Base-by-base conservation (phyloP, 306 rosid genomes). In the Cucumis cinereus region DNA sequence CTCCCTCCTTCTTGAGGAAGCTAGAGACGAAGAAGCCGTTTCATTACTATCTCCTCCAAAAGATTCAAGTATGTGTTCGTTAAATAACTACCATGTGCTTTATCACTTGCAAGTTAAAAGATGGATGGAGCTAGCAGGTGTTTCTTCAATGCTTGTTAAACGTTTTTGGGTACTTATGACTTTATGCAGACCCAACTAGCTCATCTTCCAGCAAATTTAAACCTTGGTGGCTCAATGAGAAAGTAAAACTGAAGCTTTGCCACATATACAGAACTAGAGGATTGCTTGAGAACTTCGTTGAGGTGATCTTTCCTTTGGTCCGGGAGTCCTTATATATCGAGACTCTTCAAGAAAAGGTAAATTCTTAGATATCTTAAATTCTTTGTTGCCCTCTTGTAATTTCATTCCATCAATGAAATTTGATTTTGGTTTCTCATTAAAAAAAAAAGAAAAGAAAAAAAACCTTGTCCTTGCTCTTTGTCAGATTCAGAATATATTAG, bases 1-100 rank as follows among this genome's bases (percentile, higher is more conserved):
- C 80, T 91, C 94, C 79, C 90, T 93, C 81, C 91, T 93, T 33
- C 88, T 93, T 66, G 97, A 91, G 82, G 94, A 93, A 80, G 87
- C 76, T 80, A 88, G 84, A 79, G 87, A 78, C 75, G 92, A 87
- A 77, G 98, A 93, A 79, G 98, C 92, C 68, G 86, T 90, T 79
- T 84, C 85, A 16, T 82, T 93, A 84, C 82, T 91, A 57, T 85
- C 92, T 81, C 96, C 93, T 79, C 92, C 91, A 16, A 78, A 79
- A 40, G 81, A 77, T 79, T 63, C 81, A 56, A 92, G 95, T 91
- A 84, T 63, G 69, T 80, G 57, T 80, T 76, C 49, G 7, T 59
- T 74, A 53, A 63, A 53, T 30, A 16, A 64, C 38, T 57, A 75
- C 58, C 54, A 23, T 73, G 60, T 56, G 49, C 78, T 77, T 77